phyloP scores from a whole-genome alignment of 441 rosid genomes.

The Macaranga tanarius region DNA sequence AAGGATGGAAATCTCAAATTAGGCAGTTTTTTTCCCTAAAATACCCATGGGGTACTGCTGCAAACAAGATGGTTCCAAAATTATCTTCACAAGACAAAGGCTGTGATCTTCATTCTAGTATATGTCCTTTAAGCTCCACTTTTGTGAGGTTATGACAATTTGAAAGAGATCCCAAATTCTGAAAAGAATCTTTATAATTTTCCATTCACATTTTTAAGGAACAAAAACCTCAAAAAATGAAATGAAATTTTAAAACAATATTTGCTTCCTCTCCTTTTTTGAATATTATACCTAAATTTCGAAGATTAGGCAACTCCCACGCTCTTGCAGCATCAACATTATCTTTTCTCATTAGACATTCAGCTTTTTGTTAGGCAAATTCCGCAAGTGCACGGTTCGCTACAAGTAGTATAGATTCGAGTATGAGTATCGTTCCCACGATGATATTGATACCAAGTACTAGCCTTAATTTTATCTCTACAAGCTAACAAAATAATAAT shows the following conservation, averaged over 20 bases:
- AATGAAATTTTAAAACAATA: neutral
- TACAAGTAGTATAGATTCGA: too few relatives aligned
- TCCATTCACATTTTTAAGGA: neutral
- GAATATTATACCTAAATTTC: neutral
- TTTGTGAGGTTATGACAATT: slow-evolving; percentile 4
- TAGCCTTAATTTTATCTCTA: too few relatives aligned
- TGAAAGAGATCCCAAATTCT: slow-evolving; percentile 2
- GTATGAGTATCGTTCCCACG: too few relatives aligned
- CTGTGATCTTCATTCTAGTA: neutral
- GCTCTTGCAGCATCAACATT: too few relatives aligned
- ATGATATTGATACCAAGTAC: too few relatives aligned
- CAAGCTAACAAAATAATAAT: too few relatives aligned
- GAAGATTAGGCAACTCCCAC: slow-evolving; percentile 9
- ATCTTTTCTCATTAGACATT: too few relatives aligned
- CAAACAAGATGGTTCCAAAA: neutral
- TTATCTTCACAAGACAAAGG: neutral
- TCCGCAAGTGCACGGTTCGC: too few relatives aligned
- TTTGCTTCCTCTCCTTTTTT: neutral
- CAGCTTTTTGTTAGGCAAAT: too few relatives aligned
- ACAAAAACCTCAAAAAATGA: neutral
- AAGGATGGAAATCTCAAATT: neutral
- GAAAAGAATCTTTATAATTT: neutral
- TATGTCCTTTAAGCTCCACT: neutral
- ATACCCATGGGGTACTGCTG: slow-evolving; percentile 1
- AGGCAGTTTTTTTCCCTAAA: neutral